Evolutionary conservation across 1,284 basidiomycete genomes (phyloP).

Genomic region (Ceraceosorus guamensis): DNA sequence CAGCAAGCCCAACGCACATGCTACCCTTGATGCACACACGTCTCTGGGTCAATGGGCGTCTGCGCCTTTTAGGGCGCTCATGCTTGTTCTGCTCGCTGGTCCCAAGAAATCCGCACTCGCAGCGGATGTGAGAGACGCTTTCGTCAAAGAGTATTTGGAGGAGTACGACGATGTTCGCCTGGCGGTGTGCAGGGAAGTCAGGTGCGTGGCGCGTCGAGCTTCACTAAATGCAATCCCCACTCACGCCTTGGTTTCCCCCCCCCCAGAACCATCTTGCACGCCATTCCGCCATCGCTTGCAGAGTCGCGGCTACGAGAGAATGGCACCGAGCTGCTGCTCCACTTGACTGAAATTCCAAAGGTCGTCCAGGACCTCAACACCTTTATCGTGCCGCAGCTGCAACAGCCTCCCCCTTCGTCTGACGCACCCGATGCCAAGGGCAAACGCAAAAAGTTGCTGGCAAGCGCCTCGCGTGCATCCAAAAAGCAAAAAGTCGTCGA

Average conservation of each 20-base stretch:
- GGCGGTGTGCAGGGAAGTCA: slow-evolving; percentile 81
- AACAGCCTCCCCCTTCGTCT: slow-evolving; percentile 8
- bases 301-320: slow-evolving; percentile 54
- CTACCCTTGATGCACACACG: too few species aligned
- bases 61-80: slow-evolving; percentile 25
- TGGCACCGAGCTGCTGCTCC: slow-evolving; percentile 68
- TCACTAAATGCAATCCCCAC: too few species aligned
- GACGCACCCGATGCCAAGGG: neutral
- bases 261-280: slow-evolving; percentile 33
- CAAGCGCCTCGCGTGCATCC: slow-evolving; percentile 23
- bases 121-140: slow-evolving; percentile 29
- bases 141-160: slow-evolving; percentile 34
- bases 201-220: neutral
- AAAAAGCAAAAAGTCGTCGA: slow-evolving; percentile 24
- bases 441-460: slow-evolving; percentile 10
- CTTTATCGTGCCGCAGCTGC: slow-evolving; percentile 63
- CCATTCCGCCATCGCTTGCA: neutral
- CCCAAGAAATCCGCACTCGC: slow-evolving; percentile 8
- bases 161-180: slow-evolving; percentile 69
- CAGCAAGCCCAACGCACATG: too few species aligned
- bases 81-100: slow-evolving; percentile 24
- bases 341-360: slow-evolving; percentile 74
- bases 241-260: neutral
- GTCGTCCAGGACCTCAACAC: slow-evolving; percentile 66
- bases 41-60: slow-evolving; percentile 15